Conservation (phyloP, 1,139 yeast species). For the Hemisphaericaspora xylofermentans region DNA sequence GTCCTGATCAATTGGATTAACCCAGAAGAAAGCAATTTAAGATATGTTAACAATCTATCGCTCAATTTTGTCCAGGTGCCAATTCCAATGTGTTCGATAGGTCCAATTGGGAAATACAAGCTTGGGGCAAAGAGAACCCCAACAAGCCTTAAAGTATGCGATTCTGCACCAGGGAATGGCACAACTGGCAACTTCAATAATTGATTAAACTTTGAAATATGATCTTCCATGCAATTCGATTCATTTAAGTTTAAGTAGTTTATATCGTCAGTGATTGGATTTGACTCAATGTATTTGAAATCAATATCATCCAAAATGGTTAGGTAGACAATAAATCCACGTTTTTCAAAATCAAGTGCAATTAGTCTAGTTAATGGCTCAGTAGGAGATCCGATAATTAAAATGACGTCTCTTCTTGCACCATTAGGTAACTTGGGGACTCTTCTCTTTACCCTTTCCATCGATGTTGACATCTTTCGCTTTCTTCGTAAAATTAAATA, state of each 20-base stretch:
- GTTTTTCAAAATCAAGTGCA: conserved; percentile 69
- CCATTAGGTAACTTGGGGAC: conserved; percentile 68
- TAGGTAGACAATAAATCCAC: conserved; percentile 80
- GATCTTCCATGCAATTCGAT: conserved; percentile 28
- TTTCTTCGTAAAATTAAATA: conserved; percentile 5
- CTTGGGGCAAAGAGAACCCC: conserved; percentile 66
- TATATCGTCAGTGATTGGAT: conserved; percentile 55
- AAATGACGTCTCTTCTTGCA: conserved; percentile 70
- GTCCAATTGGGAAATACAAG: conserved; percentile 66
- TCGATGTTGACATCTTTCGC: neutral
- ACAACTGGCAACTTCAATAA: conserved; percentile 38
- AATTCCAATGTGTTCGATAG: conserved; percentile 56
- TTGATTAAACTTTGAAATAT: conserved; percentile 38
- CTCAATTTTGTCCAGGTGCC: conserved; percentile 54
- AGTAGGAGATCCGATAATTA: conserved; percentile 73
- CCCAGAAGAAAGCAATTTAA: conserved; percentile 57
- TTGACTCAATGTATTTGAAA: conserved; percentile 54
- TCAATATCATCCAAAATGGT: conserved; percentile 69
- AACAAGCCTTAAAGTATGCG: conserved; percentile 53
- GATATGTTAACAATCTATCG: conserved; percentile 45
- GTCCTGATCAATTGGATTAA: conserved; percentile 55
- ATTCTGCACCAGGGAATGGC: conserved; percentile 52
- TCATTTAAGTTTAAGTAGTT: conserved; percentile 40
- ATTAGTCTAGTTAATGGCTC: conserved; percentile 72
- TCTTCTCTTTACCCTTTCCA: conserved; percentile 38